Percentiles rank a stretch among this genome's conserved stretches.
phyloP scores from a whole-genome alignment of 768 basidiomycete species.

The Mycena kentingensis region DNA sequence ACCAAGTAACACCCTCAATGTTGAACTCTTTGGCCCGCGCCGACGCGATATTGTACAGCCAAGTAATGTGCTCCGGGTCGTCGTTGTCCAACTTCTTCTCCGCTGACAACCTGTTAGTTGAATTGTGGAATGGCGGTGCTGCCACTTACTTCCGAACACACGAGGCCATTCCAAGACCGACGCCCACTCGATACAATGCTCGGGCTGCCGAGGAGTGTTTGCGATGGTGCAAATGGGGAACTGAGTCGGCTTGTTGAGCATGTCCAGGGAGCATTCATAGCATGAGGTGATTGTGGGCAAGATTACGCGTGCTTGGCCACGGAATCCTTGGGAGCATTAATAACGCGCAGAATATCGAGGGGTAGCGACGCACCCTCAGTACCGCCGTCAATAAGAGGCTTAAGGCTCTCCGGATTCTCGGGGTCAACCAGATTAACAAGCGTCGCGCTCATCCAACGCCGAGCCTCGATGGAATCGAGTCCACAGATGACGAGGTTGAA shows the following conservation, averaged over 20 bases:
- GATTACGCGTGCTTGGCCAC: conserved; percentile 96
- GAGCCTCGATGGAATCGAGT: conserved; percentile 94
- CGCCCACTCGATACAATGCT: conserved; percentile 99
- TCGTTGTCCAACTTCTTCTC: conserved; percentile 98
- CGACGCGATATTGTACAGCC: conserved; percentile 83
- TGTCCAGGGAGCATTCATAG: conserved; percentile 97
- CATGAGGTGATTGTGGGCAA: conserved; percentile 94
- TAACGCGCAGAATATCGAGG: not conserved
- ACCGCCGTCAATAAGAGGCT: conserved; percentile 97
- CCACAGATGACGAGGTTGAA: conserved; percentile 98
- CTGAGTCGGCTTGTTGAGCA: conserved; percentile 95
- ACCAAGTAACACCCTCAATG: conserved; percentile 98
- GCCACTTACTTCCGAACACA: conserved; percentile 72
- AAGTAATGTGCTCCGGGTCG: conserved; percentile 93
- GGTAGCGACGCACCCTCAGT: conserved; percentile 76
- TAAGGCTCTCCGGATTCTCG: conserved; percentile 90
- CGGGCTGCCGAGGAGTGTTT: conserved; percentile 95
- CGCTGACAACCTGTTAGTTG: conserved; percentile 29
- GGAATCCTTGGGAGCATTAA: conserved; percentile 72
- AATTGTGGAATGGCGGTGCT: not conserved
- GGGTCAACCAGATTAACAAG: conserved; percentile 92
- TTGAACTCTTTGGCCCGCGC: conserved; percentile 91
- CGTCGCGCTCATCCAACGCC: conserved; percentile 98
- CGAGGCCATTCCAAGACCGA: conserved; percentile 99
- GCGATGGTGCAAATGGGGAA: conserved; percentile 99